Evolutionary conservation across 768 basidiomycete genomes (phyloP), one percentile per base, ranked within the genome.

Genomic region (Cystofilobasidium macerans): DNA sequence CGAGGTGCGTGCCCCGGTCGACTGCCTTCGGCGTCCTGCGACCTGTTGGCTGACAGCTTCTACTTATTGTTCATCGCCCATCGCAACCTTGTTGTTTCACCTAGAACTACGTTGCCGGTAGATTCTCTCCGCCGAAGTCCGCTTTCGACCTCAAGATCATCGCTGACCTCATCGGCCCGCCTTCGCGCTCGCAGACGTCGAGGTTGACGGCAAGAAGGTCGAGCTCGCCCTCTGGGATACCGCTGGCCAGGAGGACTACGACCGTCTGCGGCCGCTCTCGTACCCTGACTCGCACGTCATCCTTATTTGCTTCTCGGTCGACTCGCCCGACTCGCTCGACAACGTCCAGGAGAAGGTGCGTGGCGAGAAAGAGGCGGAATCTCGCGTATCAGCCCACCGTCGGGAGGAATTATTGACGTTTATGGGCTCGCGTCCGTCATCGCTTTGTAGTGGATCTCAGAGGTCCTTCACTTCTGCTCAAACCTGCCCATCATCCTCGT

Each of bases 231-330:
- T 99, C 72, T 98, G 95, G 95, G 95, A 98, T 93, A 98, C 95
- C 61, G 94, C 95, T 38, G 95, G 95, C 62, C 94, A 98, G 78
- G 94, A 97, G 69, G 95, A 98, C 77, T 98, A 98, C 78, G 95
- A 98, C 72, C 75, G 71, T 57, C 71, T 99, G 71, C 84, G 95
- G 64, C 95, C 95, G 68, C 84, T 99, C 75, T 89, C 87, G 73
- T 99, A 99, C 79, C 94, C 94, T 64, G 94, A 98, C 80, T 93
- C 91, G n/a, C 93, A 99, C 76, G 93, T 99, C 78, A 98, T 99
- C 80, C 84, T 98, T 71, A 95, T 99, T 79, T 97, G 94, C 78
- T 99, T 95, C 77, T 92, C 95, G 48, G 85, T 98, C 71, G 95
- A 99, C 81, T 91, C 88, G 61, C 93, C 93, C 38, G 93, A 97